phyloP scores from a whole-genome alignment of 2,329 filamentous ascomycete genomes.

The Colletotrichum tropicicola region DNA sequence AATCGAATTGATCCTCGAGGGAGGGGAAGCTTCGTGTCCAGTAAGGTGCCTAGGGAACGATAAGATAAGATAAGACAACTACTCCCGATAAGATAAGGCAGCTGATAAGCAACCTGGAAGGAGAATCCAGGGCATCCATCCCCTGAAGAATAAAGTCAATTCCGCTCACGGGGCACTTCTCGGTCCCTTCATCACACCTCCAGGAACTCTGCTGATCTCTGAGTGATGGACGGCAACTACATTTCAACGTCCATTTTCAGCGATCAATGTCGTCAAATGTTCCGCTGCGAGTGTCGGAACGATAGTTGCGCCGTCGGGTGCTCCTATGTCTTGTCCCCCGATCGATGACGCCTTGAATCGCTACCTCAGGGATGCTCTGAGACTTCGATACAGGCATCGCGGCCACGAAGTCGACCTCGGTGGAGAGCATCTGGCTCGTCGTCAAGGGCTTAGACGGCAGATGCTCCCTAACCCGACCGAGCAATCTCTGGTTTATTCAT shows the following conservation, averaged over 20 bases:
- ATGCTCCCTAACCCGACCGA: background rate
- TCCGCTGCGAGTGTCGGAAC: background rate
- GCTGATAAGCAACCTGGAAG: too few species aligned
- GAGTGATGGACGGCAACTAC: background rate
- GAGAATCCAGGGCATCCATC: background rate
- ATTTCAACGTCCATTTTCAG: background rate
- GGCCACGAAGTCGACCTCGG: background rate
- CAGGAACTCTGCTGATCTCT: constrained; percentile 14
- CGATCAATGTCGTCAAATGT: too few species aligned
- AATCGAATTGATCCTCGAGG: too few species aligned
- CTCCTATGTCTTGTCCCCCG: background rate
- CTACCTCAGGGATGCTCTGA: background rate
- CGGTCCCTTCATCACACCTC: background rate
- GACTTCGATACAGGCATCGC: background rate
- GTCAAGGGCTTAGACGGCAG: background rate
- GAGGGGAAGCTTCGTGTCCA: too few species aligned
- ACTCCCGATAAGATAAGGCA: too few species aligned
- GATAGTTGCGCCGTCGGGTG: background rate
- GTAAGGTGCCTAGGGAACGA: too few species aligned
- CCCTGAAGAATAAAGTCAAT: too few species aligned
- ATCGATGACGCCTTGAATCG: background rate
- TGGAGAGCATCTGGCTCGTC: background rate
- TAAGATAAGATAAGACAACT: too few species aligned
- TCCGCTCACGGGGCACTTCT: background rate
- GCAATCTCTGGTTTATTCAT: background rate